phyloP scores from a whole-genome alignment of 2,329 filamentous ascomycete genomes.

The Epichloe brachyelytri region DNA sequence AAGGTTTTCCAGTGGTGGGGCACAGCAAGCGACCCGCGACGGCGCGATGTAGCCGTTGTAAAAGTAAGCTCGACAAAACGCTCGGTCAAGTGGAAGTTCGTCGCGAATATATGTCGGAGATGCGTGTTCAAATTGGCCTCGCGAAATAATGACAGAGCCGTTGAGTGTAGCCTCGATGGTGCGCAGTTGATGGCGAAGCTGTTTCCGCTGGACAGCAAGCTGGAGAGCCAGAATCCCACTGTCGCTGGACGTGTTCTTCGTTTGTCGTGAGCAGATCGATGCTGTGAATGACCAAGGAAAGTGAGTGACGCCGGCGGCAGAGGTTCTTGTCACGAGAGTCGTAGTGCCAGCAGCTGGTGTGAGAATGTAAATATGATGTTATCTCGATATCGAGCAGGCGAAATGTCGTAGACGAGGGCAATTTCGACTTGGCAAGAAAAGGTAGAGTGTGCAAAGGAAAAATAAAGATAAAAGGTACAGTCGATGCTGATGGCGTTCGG shows the following conservation, averaged over 20 bases:
- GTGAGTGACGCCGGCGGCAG: not conserved
- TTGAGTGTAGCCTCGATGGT: not conserved
- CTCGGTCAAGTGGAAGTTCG: not conserved
- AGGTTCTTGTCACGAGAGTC: not conserved
- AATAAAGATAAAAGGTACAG: not conserved
- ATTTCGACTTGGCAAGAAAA: not conserved
- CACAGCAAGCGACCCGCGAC: slow-evolving; percentile 1
- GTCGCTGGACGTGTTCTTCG: not conserved
- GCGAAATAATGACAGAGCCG: not conserved
- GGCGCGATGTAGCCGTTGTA: slow-evolving; percentile 1
- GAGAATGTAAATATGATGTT: not conserved
- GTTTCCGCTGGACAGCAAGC: not conserved
- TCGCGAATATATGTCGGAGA: not conserved
- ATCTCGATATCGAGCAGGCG: not conserved
- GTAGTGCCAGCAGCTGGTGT: not conserved
- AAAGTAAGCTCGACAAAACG: not conserved
- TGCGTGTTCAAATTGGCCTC: not conserved
- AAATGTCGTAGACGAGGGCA: not conserved
- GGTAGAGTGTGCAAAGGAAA: not conserved
- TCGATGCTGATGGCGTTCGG: not conserved
- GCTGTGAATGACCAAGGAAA: not conserved
- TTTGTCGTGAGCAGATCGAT: not conserved
- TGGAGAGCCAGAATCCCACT: not conserved
- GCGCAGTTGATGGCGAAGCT: not conserved
- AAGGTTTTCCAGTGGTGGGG: slow-evolving; percentile 2